Conservation (phyloP, 768 basidiomycete genomes). For the Tulasnella sp. region DNA sequence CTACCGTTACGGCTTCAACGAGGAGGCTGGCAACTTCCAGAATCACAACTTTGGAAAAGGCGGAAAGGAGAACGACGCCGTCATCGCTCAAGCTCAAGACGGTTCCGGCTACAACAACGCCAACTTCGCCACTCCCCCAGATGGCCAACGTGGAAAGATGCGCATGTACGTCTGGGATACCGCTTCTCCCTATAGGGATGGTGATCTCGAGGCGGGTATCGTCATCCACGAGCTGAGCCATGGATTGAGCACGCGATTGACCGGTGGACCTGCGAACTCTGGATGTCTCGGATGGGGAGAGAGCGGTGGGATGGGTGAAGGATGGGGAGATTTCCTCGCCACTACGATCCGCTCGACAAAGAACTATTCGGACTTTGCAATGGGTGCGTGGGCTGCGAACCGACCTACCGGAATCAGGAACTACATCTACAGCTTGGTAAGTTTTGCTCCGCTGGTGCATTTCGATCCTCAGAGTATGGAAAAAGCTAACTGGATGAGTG, state of each 20-base stretch:
- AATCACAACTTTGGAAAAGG: slow-evolving; percentile 92
- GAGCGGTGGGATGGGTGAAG: slow-evolving; percentile 94
- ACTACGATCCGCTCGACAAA: slow-evolving; percentile 72
- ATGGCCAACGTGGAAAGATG: slow-evolving; percentile 83
- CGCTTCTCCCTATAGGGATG: slow-evolving; percentile 80
- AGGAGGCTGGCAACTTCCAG: slow-evolving; percentile 91
- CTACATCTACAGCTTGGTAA: slow-evolving; percentile 66
- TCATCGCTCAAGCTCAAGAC: slow-evolving; percentile 92
- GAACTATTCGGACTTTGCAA: slow-evolving; percentile 65
- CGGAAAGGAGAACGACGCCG: slow-evolving; percentile 75
- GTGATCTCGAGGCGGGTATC: slow-evolving; percentile 92
- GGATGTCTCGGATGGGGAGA: slow-evolving; percentile 95
- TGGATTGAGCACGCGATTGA: slow-evolving; percentile 86
- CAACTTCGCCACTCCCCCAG: slow-evolving; percentile 29
- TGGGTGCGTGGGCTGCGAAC: slow-evolving; percentile 96
- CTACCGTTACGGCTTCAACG: slow-evolving; percentile 88
- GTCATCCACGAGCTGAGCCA: slow-evolving; percentile 87
- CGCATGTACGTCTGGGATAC: slow-evolving; percentile 97
- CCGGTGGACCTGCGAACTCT: slow-evolving; percentile 87
- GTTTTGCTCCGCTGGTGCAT: slow-evolving; percentile 21
- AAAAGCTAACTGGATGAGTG: not conserved
- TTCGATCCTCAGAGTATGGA: not conserved
- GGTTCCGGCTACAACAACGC: slow-evolving; percentile 68
- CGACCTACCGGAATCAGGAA: slow-evolving; percentile 66
- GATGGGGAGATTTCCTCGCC: slow-evolving; percentile 91